phyloP scores from a whole-genome alignment of 192 early-diverging fungal genomes.

The Entophlyctis luteolus region DNA sequence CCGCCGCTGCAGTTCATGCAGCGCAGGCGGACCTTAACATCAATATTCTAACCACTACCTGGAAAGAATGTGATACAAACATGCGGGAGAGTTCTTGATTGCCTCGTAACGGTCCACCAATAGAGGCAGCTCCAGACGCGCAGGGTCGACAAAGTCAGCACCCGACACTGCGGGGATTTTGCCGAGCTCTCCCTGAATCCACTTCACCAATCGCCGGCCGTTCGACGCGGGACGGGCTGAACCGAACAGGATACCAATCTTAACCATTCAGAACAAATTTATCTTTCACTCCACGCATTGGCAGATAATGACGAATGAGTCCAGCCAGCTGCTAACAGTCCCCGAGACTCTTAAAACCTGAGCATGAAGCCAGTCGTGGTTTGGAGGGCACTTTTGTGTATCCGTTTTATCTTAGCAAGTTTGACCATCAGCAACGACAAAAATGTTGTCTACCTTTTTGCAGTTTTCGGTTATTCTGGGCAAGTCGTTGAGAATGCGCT shows the following conservation, averaged over 20 bases:
- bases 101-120: constrained; percentile 4
- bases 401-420: too few relatives aligned
- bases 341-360: too few relatives aligned
- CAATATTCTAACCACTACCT: not conserved
- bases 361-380: too few relatives aligned
- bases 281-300: too few relatives aligned
- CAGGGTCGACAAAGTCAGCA: not conserved
- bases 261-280: too few relatives aligned
- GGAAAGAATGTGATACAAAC: not conserved
- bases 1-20: constrained; percentile 1
- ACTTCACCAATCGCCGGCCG: constrained; percentile 22
- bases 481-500: too few relatives aligned
- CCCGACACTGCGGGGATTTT: not conserved
- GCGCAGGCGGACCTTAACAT: constrained; percentile 1
- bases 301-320: too few relatives aligned
- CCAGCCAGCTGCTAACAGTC: too few relatives aligned
- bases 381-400: too few relatives aligned
- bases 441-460: too few relatives aligned
- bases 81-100: constrained; percentile 1
- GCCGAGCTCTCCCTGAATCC: constrained; percentile 1
- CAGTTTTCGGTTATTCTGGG: too few relatives aligned
- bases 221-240: constrained; percentile 16
- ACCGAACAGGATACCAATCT: constrained; percentile 19
- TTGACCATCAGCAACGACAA: too few relatives aligned
- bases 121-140: not conserved